These are phyloP conservation scores for Kwoniella heveanensis DNA, from an alignment of 768 basidiomycete species.

Conservation along the genomic window DNA sequence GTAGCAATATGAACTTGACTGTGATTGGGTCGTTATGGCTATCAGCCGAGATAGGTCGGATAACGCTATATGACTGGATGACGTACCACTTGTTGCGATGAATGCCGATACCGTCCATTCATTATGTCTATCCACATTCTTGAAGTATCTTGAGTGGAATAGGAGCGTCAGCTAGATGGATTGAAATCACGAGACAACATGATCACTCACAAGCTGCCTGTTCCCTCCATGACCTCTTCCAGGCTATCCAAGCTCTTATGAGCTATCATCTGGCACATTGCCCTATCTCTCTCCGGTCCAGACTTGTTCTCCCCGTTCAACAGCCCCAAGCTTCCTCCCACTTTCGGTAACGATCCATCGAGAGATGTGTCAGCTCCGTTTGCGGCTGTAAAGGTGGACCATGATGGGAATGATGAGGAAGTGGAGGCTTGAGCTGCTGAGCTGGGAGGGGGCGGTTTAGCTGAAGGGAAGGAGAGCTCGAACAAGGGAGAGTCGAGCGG, in stretches of 20 bases:
- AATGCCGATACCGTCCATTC: conserved; percentile 98
- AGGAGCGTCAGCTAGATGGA: not conserved
- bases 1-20: conserved; percentile 95
- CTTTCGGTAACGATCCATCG: conserved; percentile 5
- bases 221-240: conserved; percentile 73
- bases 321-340: conserved; percentile 21
- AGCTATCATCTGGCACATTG: conserved; percentile 98
- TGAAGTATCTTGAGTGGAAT: conserved; percentile 73
- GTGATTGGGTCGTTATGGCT: not conserved
- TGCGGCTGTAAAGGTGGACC: conserved; percentile 53
- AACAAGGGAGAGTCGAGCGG: conserved; percentile 59
- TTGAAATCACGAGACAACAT: not conserved
- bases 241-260: conserved; percentile 93
- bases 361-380: conserved; percentile 32
- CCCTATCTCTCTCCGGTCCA: conserved; percentile 60
- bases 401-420: conserved; percentile 46
- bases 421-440: conserved; percentile 31
- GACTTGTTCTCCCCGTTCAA: conserved; percentile 16
- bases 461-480: conserved; percentile 55
- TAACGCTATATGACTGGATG: not conserved
- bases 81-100: conserved; percentile 89
- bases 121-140: conserved; percentile 94
- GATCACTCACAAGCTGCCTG: conserved; percentile 52
- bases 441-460: conserved; percentile 34
- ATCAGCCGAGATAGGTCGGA: conserved; percentile 4